Evolutionary conservation across 2,329 filamentous ascomycete species (phyloP).

Genomic region (Aspergillus sp.): DNA sequence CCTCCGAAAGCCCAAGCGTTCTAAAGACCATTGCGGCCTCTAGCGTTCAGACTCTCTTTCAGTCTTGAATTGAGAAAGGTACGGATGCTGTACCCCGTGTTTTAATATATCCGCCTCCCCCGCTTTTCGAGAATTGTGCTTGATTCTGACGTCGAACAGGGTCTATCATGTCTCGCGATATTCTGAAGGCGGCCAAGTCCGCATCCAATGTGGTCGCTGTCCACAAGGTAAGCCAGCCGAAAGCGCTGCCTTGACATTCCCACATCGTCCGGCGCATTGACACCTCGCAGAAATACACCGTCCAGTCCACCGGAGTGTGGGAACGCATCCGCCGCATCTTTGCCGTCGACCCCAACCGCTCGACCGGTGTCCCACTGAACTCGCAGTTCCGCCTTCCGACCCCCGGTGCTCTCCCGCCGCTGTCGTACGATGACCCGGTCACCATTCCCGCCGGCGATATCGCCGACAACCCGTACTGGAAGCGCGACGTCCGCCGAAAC

Average conservation of each 20-base stretch:
- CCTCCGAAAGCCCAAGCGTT: neutral
- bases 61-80: neutral
- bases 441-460: constrained; percentile 82
- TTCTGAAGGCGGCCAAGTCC: constrained; percentile 39
- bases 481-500: constrained; percentile 79
- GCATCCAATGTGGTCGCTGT: constrained; percentile 38
- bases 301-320: constrained; percentile 88
- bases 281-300: constrained; percentile 79
- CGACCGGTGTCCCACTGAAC: constrained; percentile 89
- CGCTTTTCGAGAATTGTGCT: neutral
- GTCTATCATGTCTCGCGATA: constrained; percentile 35
- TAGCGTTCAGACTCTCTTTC: neutral
- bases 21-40: neutral
- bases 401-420: constrained; percentile 70
- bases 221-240: constrained; percentile 30
- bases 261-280: neutral
- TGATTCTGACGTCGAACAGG: constrained; percentile 19
- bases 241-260: neutral
- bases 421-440: constrained; percentile 75
- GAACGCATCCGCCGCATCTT: constrained; percentile 75
- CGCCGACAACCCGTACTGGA: constrained; percentile 94
- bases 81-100: neutral
- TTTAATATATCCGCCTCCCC: too few relatives aligned
- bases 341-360: constrained; percentile 82
- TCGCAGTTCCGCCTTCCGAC: constrained; percentile 86